Base-by-base conservation (phyloP, 1,284 basidiomycete species). In the Cerrena zonata region DNA sequence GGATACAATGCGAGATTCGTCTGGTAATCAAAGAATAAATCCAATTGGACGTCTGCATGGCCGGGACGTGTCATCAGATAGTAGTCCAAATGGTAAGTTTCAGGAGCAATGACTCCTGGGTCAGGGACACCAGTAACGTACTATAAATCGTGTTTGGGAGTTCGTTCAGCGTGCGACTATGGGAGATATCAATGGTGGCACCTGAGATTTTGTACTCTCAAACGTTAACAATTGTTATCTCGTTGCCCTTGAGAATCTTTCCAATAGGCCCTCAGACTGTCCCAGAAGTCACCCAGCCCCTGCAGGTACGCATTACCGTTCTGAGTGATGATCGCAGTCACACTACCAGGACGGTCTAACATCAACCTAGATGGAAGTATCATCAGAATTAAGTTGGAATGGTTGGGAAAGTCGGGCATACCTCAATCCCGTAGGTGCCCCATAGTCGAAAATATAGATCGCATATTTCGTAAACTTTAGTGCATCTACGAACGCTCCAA, bases 391-490 rank as follows among this genome's bases (percentile, higher is more conserved):
- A 22, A 36, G 13, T 34, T 7, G 30, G 15, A 34, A 15, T n/a
- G n/a, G n/a, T n/a, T n/a, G n/a, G n/a, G n/a, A n/a, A n/a, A n/a
- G n/a, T n/a, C 19, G 12, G 18, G 52, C 59, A 25, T 24, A 69
- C 68, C 67, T 65, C 38, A 71, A 64, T 1, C 62, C 69, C 3
- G 64, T 68, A 1, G 74, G 74, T 4, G 73, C 71, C 19, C 76
- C 77, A 47, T 78, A 78, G 58, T 78, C 77, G 54, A 78, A 79
- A 27, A 75, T 63, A 58, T 79, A 78, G 2, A 75, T 59, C 0
- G 68, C 68, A 49, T 72, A 76, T 34, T 64, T 65, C 18, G 49
- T 59, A 47, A 78, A 57, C 1, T 58, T 51, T 2, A 79, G 62
- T 1, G 64, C 65, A 50, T 75, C 68, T 34, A 75, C 63, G 58